These are phyloP conservation scores for Vinca minor DNA, from an alignment of 257 asterid genomes.

Conservation along the genomic window DNA sequence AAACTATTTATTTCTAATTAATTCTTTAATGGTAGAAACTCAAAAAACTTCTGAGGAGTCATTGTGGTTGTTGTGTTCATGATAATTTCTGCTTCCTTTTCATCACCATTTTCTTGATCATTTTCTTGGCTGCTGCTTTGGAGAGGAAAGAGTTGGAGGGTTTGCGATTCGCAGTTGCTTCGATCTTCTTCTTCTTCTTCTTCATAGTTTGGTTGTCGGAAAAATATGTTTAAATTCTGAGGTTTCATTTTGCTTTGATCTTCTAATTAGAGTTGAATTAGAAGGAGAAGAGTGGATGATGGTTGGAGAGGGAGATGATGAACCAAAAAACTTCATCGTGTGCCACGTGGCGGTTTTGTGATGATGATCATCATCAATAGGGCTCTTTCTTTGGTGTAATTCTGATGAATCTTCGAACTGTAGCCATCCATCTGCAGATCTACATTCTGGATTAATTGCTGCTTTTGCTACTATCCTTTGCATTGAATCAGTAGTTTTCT, in stretches of 20 bases:
- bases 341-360: constrained; percentile 79
- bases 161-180: constrained; percentile 30
- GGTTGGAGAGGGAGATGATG: constrained; percentile 11
- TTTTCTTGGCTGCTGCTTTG: constrained; percentile 18
- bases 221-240: constrained; percentile 28
- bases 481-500: constrained; percentile 45
- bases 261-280: constrained; percentile 14
- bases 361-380: no score
- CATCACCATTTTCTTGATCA: neutral
- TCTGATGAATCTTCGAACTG: constrained; percentile 47
- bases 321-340: constrained; percentile 45
- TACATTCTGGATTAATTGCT: constrained; percentile 43
- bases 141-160: constrained; percentile 77
- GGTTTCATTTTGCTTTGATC: constrained; percentile 16
- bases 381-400: constrained; percentile 35
- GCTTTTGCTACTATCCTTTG: no score
- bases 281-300: constrained; percentile 12
- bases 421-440: constrained; percentile 66
- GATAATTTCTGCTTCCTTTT: constrained; percentile 22
- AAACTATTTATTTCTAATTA: constrained; percentile 14
- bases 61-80: constrained; percentile 11
- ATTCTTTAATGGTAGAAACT: constrained; percentile 75
- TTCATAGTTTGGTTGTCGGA: constrained; percentile 28
- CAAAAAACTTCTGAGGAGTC: constrained; percentile 55
- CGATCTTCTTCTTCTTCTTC: neutral